Conservation (phyloP, 495 filamentous ascomycete species). For the Neurospora pannonica region DNA sequence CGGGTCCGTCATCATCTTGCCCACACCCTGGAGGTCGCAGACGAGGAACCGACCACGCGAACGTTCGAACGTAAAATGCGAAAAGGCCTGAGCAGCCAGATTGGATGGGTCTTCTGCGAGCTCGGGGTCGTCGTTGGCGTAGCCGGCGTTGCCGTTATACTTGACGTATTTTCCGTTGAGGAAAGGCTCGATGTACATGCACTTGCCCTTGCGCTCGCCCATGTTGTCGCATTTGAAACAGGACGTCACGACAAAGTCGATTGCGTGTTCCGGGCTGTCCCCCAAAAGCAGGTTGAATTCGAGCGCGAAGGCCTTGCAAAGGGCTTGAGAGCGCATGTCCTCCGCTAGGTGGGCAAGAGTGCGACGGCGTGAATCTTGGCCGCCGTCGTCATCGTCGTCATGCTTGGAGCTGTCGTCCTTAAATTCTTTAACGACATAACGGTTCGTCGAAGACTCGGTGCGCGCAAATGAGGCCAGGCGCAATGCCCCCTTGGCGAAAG, state of each 20-base stretch:
- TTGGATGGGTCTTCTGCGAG: constrained; percentile 11
- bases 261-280: neutral
- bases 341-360: constrained; percentile 19
- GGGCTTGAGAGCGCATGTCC: constrained; percentile 26
- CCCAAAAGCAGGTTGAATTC: constrained; percentile 27
- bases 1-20: constrained; percentile 25
- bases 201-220: neutral
- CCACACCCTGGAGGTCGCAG: constrained; percentile 27
- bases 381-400: neutral
- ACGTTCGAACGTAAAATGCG: constrained; percentile 36
- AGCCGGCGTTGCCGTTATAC: constrained; percentile 29
- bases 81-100: constrained; percentile 29
- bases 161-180: constrained; percentile 27
- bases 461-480: constrained; percentile 24
- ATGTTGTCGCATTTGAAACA: constrained; percentile 15
- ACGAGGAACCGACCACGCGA: constrained; percentile 26
- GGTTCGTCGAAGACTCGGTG: constrained; percentile 12
- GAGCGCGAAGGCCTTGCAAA: constrained; percentile 31
- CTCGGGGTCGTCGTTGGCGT: constrained; percentile 17
- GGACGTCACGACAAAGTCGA: constrained; percentile 28
- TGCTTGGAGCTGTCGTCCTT: no score
- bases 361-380: neutral
- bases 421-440: constrained; percentile 26
- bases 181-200: constrained; percentile 26
- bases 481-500: constrained; percentile 24